Percentiles rank a stretch among this genome's conserved stretches.
phyloP scores from a whole-genome alignment of 768 basidiomycete genomes.

The Panaeolus cyanescens region DNA sequence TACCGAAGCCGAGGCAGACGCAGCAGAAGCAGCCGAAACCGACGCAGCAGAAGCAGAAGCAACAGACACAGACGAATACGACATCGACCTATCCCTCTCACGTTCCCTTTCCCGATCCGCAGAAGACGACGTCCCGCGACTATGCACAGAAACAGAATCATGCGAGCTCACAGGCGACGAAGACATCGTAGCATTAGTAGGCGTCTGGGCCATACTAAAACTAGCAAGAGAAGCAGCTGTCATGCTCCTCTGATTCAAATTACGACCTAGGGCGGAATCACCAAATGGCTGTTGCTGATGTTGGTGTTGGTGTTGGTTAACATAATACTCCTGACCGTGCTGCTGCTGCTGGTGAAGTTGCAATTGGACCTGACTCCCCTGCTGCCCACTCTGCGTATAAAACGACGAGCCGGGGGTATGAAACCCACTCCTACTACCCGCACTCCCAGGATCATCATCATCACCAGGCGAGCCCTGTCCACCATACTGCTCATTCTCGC shows the following conservation, averaged over 20 bases:
- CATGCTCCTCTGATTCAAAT: neutral
- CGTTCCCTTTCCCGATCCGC: neutral
- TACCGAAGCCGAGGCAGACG: neutral
- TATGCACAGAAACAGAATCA: constrained; percentile 43
- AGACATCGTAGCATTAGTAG: constrained; percentile 29
- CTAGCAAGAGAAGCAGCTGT: neutral
- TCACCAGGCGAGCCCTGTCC: constrained; percentile 17
- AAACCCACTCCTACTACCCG: constrained; percentile 21
- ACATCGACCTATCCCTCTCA: neutral
- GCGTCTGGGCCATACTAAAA: neutral
- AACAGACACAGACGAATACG: neutral
- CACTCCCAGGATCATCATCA: constrained; percentile 16
- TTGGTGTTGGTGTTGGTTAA: neutral
- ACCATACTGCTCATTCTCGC: constrained; percentile 8
- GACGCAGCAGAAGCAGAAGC: no score
- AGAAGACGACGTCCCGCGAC: neutral
- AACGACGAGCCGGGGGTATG: constrained; percentile 22
- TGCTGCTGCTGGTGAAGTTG: constrained; percentile 18
- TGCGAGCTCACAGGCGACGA: constrained; percentile 80
- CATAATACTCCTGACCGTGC: neutral
- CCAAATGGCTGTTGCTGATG: neutral
- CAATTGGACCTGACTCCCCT: constrained; percentile 8
- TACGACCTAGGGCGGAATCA: neutral
- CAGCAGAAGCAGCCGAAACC: no score
- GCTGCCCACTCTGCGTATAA: constrained; percentile 9